Conservation (phyloP, 805 yeast genomes). For the Wickerhamiella siamensis region DNA sequence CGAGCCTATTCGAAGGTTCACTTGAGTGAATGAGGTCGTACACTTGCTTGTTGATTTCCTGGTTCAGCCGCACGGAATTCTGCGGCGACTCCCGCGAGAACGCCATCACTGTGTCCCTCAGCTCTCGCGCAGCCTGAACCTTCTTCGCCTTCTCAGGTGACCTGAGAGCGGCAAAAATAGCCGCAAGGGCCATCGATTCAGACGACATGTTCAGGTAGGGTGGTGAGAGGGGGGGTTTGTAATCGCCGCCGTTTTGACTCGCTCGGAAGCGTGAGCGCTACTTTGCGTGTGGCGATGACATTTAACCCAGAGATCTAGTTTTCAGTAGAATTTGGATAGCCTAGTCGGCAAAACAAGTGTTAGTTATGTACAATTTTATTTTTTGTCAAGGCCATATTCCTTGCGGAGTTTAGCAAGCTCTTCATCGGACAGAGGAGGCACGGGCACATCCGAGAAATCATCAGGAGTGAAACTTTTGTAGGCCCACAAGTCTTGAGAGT, state of each 20-base stretch:
- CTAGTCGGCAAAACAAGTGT: no score
- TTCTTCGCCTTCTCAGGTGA: constrained; percentile 20
- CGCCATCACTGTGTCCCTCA: constrained; percentile 52
- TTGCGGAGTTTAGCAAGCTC: constrained; percentile 58
- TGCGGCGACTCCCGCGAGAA: constrained; percentile 73
- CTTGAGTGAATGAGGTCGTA: constrained; percentile 71
- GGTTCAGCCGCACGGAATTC: constrained; percentile 66
- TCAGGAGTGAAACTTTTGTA: constrained; percentile 34
- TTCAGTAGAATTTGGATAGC: no score
- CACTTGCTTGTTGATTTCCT: constrained; percentile 72
- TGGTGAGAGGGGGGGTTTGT: neutral
- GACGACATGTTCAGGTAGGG: constrained; percentile 25
- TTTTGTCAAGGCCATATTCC: constrained; percentile 44
- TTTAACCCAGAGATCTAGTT: no score
- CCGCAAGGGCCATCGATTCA: constrained; percentile 20
- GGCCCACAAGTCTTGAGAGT: constrained; percentile 19
- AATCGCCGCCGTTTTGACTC: neutral
- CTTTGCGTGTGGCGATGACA: neutral
- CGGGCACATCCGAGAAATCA: constrained; percentile 82
- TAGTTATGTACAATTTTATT: constrained; percentile 3
- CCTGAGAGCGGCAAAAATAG: constrained; percentile 19
- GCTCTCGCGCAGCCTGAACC: constrained; percentile 47
- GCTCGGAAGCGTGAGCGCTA: neutral
- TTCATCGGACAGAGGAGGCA: constrained; percentile 77
- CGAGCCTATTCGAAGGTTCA: constrained; percentile 59